Evolutionary conservation across 148 eudicot species (phyloP).

Genomic region (Persicaria maculosa): DNA sequence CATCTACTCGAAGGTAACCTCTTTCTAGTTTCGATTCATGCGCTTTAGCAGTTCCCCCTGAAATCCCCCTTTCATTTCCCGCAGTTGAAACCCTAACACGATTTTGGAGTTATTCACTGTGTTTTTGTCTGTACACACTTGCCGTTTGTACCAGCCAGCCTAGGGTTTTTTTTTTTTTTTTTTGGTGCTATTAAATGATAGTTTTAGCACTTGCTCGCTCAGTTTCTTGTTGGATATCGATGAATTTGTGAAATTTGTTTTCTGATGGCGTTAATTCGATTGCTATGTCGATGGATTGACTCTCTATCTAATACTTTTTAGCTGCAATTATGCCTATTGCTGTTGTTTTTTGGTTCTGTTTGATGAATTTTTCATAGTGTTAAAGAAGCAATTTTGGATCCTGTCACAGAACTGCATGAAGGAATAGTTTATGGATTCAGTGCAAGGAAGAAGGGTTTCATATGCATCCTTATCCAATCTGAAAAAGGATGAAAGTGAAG

Average conservation of each 20-base stretch:
- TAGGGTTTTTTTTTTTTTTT: not conserved
- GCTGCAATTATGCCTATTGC: not conserved
- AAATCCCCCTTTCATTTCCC: not conserved
- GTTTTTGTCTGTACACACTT: not conserved
- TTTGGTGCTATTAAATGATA: not conserved
- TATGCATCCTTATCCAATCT: conserved; percentile 61
- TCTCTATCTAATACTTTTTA: not conserved
- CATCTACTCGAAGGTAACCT: not conserved
- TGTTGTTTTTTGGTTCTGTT: not conserved
- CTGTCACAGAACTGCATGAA: not conserved
- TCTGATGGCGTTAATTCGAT: not conserved
- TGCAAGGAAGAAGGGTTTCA: conserved; percentile 48
- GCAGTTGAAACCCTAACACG: conserved; percentile 8
- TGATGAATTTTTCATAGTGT: not conserved
- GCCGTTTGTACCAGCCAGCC: not conserved
- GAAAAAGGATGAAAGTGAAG: conserved; percentile 40
- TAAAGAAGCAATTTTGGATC: not conserved
- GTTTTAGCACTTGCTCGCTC: not conserved
- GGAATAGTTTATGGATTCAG: conserved; percentile 38
- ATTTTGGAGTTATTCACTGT: not conserved
- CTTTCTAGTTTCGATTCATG: not conserved
- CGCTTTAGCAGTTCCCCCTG: not conserved
- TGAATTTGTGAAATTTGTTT: not conserved
- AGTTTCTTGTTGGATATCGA: not conserved
- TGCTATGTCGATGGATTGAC: not conserved